phyloP scores from a whole-genome alignment of 108 stramenopile genomes.

The Aureococcus anophagefferens region DNA sequence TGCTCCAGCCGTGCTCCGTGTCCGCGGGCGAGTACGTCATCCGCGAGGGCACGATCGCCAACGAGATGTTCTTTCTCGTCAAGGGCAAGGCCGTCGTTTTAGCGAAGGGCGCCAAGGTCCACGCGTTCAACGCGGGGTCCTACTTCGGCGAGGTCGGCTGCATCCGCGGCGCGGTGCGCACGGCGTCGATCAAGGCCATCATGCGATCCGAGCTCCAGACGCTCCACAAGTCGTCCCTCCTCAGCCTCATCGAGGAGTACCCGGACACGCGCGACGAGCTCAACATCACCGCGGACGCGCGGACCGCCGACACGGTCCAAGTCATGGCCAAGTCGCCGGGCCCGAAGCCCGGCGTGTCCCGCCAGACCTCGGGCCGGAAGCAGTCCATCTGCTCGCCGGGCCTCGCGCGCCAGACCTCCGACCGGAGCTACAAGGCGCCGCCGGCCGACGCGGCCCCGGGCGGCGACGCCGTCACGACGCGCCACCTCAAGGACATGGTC shows the following conservation, averaged over 20 bases:
- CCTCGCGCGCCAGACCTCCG: too few relatives aligned
- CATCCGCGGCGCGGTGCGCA: slow-evolving; percentile 33
- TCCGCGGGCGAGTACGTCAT: slow-evolving; percentile 39
- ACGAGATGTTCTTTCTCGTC: slow-evolving; percentile 43
- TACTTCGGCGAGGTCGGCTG: slow-evolving; percentile 48
- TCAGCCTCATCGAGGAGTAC: slow-evolving; percentile 29
- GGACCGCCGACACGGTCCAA: too few relatives aligned
- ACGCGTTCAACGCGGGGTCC: slow-evolving; percentile 28
- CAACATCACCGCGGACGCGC: too few relatives aligned
- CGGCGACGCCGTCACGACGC: too few relatives aligned
- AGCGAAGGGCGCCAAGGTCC: slow-evolving; percentile 23
- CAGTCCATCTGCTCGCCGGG: too few relatives aligned
- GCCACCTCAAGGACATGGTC: too few relatives aligned
- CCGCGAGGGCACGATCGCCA: slow-evolving; percentile 33
- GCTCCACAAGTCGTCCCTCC: slow-evolving; percentile 19
- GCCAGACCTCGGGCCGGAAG: too few relatives aligned
- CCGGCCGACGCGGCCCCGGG: too few relatives aligned
- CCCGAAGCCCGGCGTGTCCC: too few relatives aligned
- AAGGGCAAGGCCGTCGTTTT: slow-evolving; percentile 31
- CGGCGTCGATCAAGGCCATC: slow-evolving; percentile 32
- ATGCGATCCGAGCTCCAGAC: slow-evolving; percentile 28
- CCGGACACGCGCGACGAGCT: slow-evolving; percentile 32
- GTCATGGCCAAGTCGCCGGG: too few relatives aligned
- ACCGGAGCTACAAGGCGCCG: too few relatives aligned
- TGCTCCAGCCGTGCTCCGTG: slow-evolving; percentile 33